A percentile compares a stretch with the other conserved stretches of the same genome.
Evolutionary conservation across 2,329 filamentous ascomycete genomes (phyloP).

Genomic region (Verticillium klebahnii): DNA sequence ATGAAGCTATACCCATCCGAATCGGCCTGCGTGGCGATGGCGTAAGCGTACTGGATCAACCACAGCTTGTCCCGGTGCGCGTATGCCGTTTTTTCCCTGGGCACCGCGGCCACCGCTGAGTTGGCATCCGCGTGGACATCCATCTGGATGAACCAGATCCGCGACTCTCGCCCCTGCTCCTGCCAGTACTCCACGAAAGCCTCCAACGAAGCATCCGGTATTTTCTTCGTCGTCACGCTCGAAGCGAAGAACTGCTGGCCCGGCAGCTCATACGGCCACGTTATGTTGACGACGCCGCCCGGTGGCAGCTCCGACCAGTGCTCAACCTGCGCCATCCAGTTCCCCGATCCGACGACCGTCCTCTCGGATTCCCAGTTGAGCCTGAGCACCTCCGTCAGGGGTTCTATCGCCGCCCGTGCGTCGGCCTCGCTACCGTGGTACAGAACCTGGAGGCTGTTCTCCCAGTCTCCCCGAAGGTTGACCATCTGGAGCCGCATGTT

Average conservation of each 20-base stretch:
- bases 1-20: slow-evolving; percentile 21
- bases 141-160: slow-evolving; percentile 16
- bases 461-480: background rate
- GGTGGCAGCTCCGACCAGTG: slow-evolving; percentile 1
- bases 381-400: slow-evolving; percentile 13
- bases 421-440: slow-evolving; percentile 19
- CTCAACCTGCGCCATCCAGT: slow-evolving; percentile 17
- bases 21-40: slow-evolving; percentile 28
- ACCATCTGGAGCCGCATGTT: slow-evolving; percentile 19
- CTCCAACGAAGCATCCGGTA: slow-evolving; percentile 16
- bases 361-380: slow-evolving; percentile 2
- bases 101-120: slow-evolving; percentile 27
- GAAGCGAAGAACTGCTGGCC: background rate
- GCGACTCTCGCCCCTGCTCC: background rate
- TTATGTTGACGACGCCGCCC: slow-evolving; percentile 3
- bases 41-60: slow-evolving; percentile 42
- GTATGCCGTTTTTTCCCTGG: slow-evolving; percentile 26
- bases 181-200: slow-evolving; percentile 21
- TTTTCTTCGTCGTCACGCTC: slow-evolving; percentile 21
- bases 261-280: background rate
- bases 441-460: slow-evolving; percentile 19
- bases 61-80: slow-evolving; percentile 39
- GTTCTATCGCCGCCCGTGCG: slow-evolving; percentile 11
- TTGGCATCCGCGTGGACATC: slow-evolving; percentile 29
- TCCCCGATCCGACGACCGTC: background rate